Percentiles rank a stretch among this genome's conserved stretches.
phyloP scores from a whole-genome alignment of 108 stramenopile species.

The Nitzschia sp. region DNA sequence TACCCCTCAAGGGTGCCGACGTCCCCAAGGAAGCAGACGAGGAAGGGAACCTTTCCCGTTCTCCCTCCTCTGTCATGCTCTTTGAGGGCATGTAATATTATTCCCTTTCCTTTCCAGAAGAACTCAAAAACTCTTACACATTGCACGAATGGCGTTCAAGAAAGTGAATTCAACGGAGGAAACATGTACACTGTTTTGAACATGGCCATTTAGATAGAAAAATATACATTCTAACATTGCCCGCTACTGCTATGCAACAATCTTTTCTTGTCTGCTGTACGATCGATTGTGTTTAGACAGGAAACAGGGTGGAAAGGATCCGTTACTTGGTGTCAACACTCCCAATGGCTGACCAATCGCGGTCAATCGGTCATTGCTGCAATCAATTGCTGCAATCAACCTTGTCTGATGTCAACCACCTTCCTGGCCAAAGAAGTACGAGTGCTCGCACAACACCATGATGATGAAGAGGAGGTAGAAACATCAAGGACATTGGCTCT shows the following conservation, averaged over 20 bases:
- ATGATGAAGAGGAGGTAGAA: too few species aligned
- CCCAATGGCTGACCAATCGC: too few species aligned
- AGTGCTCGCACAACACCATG: too few species aligned
- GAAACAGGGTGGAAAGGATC: too few species aligned
- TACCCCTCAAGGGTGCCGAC: constrained; percentile 14
- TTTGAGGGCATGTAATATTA: constrained; percentile 43
- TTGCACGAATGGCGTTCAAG: constrained; percentile 13
- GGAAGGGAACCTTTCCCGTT: constrained; percentile 51
- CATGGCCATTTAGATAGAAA: constrained; percentile 27
- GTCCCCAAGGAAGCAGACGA: constrained; percentile 27
- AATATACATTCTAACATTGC: constrained; percentile 3
- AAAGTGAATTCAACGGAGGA: constrained; percentile 7
- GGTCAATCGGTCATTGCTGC: too few species aligned
- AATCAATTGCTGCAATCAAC: background rate
- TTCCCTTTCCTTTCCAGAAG: constrained; percentile 13
- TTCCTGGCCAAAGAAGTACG: too few species aligned
- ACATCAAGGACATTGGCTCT: too few species aligned
- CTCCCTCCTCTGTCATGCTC: constrained; percentile 65
- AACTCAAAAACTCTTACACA: constrained; percentile 26
- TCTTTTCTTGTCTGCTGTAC: too few species aligned
- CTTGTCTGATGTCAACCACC: background rate
- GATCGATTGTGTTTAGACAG: too few species aligned
- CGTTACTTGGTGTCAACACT: too few species aligned
- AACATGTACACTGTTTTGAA: constrained; percentile 12
- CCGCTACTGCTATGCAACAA: background rate